Evolutionary conservation across 1,139 yeast genomes (phyloP), one percentile per base, ranked within the genome.

Genomic region (Blastobotrys malaysiensis): DNA sequence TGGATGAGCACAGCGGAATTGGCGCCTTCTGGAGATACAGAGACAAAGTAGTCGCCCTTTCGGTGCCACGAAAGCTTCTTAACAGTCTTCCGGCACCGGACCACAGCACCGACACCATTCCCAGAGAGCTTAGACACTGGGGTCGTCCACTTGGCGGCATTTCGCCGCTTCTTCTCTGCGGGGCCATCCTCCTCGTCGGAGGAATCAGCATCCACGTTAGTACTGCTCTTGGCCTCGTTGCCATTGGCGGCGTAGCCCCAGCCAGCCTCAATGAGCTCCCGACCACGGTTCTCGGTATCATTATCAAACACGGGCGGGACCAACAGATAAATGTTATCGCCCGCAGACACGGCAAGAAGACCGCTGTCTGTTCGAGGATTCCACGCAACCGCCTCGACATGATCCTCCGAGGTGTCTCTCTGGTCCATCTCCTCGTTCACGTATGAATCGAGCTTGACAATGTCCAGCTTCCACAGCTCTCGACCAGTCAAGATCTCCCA

Each of bases 401-500:
- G 85, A 69, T 90, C 97, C 55, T 84, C 91, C 13, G 65, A 58
- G 9, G 67, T 63, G 44, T 68, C 68, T 20, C 72, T 74, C 43
- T 67, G 68, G 9, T 60, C 60, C 7, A 52, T 58, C 56, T 79
- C 80, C 46, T 75, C 75, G 53, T 68, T 73, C 43, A 76, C 78
- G 26, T 65, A 65, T 9, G 64, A 60, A 46, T 69, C 68, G 16
- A 57, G 55, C 50, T 65, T 65, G 45, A 83, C 73, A 21, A 87
- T 72, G 54, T 76, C 76, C 22, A 82, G 76, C 59, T 82, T 79
- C 79, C 82, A 88, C 51, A 93, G 87, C 74, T 91, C 95, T 73
- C 99, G 83, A 50, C 99, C 99, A 4, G 98, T 89, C 57, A 90
- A 76, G 14, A 90, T 83, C 74, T 95, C 99, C 99, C 99, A 93